Evolutionary conservation across 2,329 filamentous ascomycete genomes (phyloP).

Genomic region (Sporothrix pallida): DNA sequence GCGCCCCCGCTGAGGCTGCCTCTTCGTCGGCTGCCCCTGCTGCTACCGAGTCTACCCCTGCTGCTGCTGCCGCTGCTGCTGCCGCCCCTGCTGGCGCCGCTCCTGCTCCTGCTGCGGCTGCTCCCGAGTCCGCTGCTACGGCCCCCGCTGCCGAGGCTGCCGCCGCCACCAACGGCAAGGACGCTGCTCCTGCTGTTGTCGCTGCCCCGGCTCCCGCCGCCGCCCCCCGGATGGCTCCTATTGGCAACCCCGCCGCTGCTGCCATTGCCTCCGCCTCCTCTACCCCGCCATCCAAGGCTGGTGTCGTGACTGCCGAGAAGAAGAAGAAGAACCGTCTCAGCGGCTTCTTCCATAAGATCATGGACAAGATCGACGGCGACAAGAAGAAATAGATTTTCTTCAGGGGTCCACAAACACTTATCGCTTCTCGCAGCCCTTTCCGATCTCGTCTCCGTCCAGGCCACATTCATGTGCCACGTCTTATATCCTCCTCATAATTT

Average conservation of each 20-base stretch:
- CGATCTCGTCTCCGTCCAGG: neutral
- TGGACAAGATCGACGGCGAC: conserved; percentile 52
- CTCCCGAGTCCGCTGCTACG: conserved; percentile 38
- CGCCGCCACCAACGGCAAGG: conserved; percentile 38
- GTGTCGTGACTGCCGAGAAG: conserved; percentile 54
- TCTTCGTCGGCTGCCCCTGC: conserved; percentile 33
- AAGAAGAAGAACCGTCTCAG: conserved; percentile 72
- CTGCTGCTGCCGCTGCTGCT: neutral
- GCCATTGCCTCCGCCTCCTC: conserved; percentile 34
- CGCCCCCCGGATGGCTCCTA: conserved; percentile 36
- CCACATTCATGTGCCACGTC: conserved; percentile 1
- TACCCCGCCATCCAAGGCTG: conserved; percentile 45
- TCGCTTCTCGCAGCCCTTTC: neutral
- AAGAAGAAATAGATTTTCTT: conserved; percentile 35
- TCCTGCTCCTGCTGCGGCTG: conserved; percentile 49
- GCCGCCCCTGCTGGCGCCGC: conserved; percentile 34
- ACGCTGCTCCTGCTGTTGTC: conserved; percentile 33
- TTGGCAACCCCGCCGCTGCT: conserved; percentile 42
- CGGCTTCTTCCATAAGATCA: conserved; percentile 65
- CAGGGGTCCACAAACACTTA: neutral
- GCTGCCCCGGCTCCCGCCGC: conserved; percentile 46
- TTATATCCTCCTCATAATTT: neutral
- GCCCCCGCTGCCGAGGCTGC: conserved; percentile 34
- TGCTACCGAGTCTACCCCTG: conserved; percentile 37
- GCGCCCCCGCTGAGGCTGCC: conserved; percentile 43